A percentile compares a stretch with the other conserved stretches of the same genome.
phyloP scores from a whole-genome alignment of 768 basidiomycete genomes.

The Hericium erinaceus region DNA sequence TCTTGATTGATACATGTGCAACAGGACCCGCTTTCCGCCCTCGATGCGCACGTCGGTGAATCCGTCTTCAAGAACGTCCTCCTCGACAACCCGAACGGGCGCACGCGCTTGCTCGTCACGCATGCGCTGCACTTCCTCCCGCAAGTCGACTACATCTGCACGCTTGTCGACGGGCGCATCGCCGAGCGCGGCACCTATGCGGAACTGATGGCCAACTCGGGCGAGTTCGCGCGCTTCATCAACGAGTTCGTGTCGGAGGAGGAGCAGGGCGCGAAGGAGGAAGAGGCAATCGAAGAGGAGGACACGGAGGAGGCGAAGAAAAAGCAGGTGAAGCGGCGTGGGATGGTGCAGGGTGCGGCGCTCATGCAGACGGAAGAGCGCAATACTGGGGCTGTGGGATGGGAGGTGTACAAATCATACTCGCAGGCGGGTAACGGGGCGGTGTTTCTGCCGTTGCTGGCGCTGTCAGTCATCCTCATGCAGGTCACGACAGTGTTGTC shows the following conservation, averaged over 20 bases:
- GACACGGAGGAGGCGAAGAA: conserved; percentile 27
- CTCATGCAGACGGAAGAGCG: conserved; percentile 84
- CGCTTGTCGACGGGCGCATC: conserved; percentile 67
- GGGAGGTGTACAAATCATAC: conserved; percentile 50
- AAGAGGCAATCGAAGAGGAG: conserved; percentile 30
- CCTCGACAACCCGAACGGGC: conserved; percentile 46
- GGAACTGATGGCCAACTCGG: conserved; percentile 54
- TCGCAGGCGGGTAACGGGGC: conserved; percentile 59
- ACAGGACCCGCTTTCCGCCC: conserved; percentile 77
- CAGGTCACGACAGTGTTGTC: conserved; percentile 68
- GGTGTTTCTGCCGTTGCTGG: conserved; percentile 54
- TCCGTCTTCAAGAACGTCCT: conserved; percentile 81
- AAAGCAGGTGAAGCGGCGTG: conserved; percentile 25
- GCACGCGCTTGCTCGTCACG: conserved; percentile 85
- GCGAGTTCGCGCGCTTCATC: conserved; percentile 42
- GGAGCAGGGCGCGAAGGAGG: conserved; percentile 36
- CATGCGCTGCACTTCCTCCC: conserved; percentile 89
- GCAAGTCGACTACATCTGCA: conserved; percentile 78
- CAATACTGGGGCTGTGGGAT: conserved; percentile 61
- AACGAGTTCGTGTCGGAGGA: conserved; percentile 59
- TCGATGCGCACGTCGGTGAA: conserved; percentile 90
- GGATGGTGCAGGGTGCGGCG: conserved; percentile 33
- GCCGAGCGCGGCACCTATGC: conserved; percentile 73
- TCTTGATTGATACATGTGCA: not conserved
- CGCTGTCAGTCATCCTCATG: conserved; percentile 50